A percentile compares a stretch with the other conserved stretches of the same genome.
phyloP scores from a whole-genome alignment of 2,329 filamentous ascomycete species.

The Colletotrichum chrysophilum region DNA sequence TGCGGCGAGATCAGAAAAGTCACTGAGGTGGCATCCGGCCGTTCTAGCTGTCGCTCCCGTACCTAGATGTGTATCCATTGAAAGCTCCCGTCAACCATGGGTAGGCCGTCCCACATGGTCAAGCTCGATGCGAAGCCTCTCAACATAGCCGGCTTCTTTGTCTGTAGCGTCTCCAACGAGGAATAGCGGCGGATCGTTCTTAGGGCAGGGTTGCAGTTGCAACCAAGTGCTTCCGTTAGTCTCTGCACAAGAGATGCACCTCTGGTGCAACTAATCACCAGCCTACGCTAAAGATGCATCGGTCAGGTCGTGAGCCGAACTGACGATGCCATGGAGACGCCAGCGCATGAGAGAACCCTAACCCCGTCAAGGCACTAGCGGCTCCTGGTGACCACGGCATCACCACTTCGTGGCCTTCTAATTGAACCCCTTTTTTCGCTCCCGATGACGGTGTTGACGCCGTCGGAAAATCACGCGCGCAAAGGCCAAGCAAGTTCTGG shows the following conservation, averaged over 20 bases:
- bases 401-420: not conserved
- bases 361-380: not conserved
- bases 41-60: not conserved
- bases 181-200: not conserved
- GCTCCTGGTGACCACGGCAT: not conserved
- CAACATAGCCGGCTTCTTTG: not conserved
- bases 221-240: not conserved
- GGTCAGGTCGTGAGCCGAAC: not conserved
- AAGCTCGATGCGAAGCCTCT: not conserved
- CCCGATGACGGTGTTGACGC: not conserved
- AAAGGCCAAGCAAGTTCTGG: not conserved
- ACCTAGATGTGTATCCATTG: not conserved
- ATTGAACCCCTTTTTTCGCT: not conserved
- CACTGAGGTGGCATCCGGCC: not conserved
- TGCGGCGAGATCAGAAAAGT: not conserved
- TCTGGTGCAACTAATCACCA: not conserved
- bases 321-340: not conserved
- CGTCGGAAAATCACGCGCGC: not conserved
- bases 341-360: not conserved
- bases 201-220: not conserved
- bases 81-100: not conserved
- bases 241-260: not conserved
- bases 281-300: not conserved
- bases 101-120: not conserved
- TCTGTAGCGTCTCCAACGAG: not conserved